Percentiles rank a stretch among this genome's conserved stretches.
phyloP scores from a whole-genome alignment of 164 flowering plant species.

The Macadamia integrifolia region DNA sequence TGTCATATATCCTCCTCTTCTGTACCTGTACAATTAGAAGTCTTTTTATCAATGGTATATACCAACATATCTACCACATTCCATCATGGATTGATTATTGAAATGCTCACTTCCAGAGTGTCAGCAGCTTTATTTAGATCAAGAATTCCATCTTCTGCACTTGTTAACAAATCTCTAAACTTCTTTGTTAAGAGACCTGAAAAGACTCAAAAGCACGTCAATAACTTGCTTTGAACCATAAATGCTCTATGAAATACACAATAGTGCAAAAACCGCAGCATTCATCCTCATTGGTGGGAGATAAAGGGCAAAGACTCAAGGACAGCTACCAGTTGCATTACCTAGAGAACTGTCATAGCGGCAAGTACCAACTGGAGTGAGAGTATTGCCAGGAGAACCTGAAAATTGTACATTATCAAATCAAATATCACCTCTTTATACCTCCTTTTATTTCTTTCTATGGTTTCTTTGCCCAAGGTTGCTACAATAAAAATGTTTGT shows the following conservation, averaged over 20 bases:
- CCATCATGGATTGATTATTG: neutral
- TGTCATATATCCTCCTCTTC: constrained; percentile 94
- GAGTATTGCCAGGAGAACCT: constrained; percentile 63
- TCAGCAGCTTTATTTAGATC: constrained; percentile 86
- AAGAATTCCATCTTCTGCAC: constrained; percentile 79
- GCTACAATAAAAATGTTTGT: too few relatives aligned
- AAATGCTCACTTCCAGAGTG: constrained; percentile 51
- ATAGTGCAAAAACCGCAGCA: neutral
- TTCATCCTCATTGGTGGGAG: neutral
- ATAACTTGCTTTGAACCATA: neutral
- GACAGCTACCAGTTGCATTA: constrained; percentile 9
- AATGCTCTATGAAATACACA: neutral
- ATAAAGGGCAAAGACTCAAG: neutral
- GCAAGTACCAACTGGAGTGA: constrained; percentile 69
- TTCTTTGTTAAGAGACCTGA: constrained; percentile 85
- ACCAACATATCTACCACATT: neutral
- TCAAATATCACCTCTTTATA: neutral
- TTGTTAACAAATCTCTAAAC: constrained; percentile 69
- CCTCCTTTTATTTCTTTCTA: too few relatives aligned
- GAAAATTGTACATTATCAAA: constrained; percentile 16
- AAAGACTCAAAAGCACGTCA: constrained; percentile 2
- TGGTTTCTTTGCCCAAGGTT: too few relatives aligned
- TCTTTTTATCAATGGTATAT: constrained; percentile 1
- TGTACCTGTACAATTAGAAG: constrained; percentile 58
- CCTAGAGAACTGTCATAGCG: constrained; percentile 86